Base-by-base conservation (phyloP, 140 eudicot genomes). In the Senecio squalidus region DNA sequence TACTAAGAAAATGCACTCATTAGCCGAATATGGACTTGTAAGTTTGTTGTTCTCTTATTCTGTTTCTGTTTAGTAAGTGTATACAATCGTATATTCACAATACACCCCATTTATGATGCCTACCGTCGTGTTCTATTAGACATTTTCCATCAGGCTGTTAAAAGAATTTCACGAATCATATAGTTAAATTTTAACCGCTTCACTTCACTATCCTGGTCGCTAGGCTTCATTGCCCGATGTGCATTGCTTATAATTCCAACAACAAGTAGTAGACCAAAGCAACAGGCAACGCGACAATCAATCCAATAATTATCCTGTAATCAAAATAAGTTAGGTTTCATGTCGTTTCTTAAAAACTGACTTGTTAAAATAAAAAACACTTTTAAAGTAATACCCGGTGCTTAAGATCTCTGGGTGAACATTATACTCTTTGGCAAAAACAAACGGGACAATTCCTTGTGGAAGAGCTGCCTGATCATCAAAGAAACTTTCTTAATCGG, bases 361-460 rank as follows among this genome's bases (percentile, higher is more conserved):
- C 44, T 24, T 49, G 6, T 44, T 18, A 14, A 64, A 50, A 40
- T 67, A 40, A 51, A 25, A 5, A 66, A 20, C 18, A 5, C 0
- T 63, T 14, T 4, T 11, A n/a, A n/a, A n/a, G n/a, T n/a, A 33
- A 45, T 82, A 87, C 96, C 89, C 96, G 25, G 88, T 70, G 84
- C 96, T 88, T 68, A 88, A 64, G 43, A 84, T 82, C 34, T 74
- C 79, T 25, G 96, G 91, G 57, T 84, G 82, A 48, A 80, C 67
- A 18, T 81, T 74, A 63, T 88, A 84, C 74, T 88, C 90, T 44
- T 69, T 84, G 18, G 96, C 90, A 57, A 88, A 88, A 26, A 88
- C 96, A 68, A 84, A 88, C 3, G 94, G 95, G 54, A 84, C 96
- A 31, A 88, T 84, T 63, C 96, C 96, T 69, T 84, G 96, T 15